A percentile compares a stretch with the other conserved stretches of the same genome.
These are phyloP conservation scores for Acacia melanoxylon DNA, from an alignment of 306 rosid genomes.

Conservation along the genomic window DNA sequence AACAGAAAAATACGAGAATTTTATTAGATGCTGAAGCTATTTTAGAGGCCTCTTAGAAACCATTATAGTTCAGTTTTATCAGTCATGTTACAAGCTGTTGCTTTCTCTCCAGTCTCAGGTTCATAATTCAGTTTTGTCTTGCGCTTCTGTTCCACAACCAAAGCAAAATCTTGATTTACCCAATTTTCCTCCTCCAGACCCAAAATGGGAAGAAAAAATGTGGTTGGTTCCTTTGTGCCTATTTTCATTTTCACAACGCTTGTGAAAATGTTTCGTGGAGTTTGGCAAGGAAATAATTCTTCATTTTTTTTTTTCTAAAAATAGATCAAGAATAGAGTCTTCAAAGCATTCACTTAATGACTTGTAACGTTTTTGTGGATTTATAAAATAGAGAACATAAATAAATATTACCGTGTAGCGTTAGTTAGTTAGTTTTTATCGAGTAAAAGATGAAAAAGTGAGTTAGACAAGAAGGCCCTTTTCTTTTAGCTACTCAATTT, in stretches of 20 bases:
- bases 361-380: background rate
- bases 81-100: background rate
- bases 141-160: background rate
- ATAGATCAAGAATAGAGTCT: background rate
- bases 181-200: background rate
- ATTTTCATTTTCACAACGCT: background rate
- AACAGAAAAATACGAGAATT: slow-evolving; percentile 4
- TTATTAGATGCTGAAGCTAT: no score
- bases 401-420: background rate
- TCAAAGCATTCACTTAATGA: background rate
- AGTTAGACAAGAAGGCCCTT: background rate
- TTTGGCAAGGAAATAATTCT: background rate
- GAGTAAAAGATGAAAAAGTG: background rate
- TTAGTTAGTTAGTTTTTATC: background rate
- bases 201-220: background rate
- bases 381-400: background rate
- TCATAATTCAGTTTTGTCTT: background rate
- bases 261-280: background rate
- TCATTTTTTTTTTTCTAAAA: background rate
- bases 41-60: background rate
- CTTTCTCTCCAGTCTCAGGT: background rate
- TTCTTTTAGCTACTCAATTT: background rate
- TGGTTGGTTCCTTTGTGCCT: background rate
- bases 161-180: background rate
- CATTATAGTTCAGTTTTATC: slow-evolving; percentile 3